These are phyloP conservation scores for Linnemannia zychae DNA, from an alignment of 192 early-diverging fungal genomes.

Conservation along the genomic window DNA sequence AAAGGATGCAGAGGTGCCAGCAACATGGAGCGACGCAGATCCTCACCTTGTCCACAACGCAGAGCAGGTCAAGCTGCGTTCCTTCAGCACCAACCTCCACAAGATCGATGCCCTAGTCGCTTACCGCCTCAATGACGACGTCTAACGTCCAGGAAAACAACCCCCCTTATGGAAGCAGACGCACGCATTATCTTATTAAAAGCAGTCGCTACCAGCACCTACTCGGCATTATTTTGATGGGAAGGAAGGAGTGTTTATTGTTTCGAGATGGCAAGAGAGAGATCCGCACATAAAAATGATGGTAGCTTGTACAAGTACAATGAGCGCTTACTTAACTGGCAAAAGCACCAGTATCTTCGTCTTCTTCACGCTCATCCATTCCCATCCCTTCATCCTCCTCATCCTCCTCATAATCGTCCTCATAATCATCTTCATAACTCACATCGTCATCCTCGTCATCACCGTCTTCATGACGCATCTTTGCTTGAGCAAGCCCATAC, in stretches of 20 bases:
- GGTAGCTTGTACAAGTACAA: background rate
- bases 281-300: background rate
- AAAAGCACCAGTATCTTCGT: background rate
- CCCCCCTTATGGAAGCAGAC: background rate
- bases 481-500: background rate
- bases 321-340: background rate
- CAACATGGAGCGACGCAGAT: slow-evolving; percentile 88
- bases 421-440: slow-evolving; percentile 25
- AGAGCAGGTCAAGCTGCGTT: slow-evolving; percentile 87
- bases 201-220: background rate
- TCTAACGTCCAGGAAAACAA: slow-evolving; percentile 14
- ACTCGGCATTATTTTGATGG: too few species aligned
- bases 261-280: background rate
- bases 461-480: background rate
- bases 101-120: slow-evolving; percentile 90
- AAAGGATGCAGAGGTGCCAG: slow-evolving; percentile 86
- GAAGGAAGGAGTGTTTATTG: too few species aligned
- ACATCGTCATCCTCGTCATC: slow-evolving; percentile 17
- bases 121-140: slow-evolving; percentile 78
- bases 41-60: slow-evolving; percentile 83
- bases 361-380: background rate
- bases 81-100: slow-evolving; percentile 88
- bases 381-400: slow-evolving; percentile 23
- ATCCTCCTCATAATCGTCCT: slow-evolving; percentile 25
- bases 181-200: background rate